Base-by-base conservation (phyloP, 2,329 filamentous ascomycete genomes). In the Penicillium olsonii region DNA sequence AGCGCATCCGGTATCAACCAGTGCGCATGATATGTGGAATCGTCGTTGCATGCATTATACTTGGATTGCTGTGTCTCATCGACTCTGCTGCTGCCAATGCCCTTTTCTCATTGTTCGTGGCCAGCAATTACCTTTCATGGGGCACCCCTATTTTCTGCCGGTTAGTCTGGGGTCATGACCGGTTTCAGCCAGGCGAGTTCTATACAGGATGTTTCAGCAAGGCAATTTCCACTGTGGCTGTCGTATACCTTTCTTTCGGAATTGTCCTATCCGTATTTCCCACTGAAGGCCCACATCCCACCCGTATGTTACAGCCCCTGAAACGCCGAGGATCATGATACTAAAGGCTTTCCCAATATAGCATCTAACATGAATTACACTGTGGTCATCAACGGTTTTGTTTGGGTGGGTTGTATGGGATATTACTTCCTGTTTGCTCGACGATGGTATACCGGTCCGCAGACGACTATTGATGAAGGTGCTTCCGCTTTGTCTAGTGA, bases 111-210 rank as follows among this genome's bases (percentile, higher is more conserved):
- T 57, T 69, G 1, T 68, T 68, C 33, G 80, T 85, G 2, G 81
- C 82, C 0, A 81, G 79, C 11, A 84, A 85, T 61, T 82, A 84
- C 61, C 63, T 85, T 1, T 81, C 82, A 3, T 85, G 81, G 81
- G 77, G 76, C 2, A 75, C 73, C 3, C 83, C 83, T 3, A 84
- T 85, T 37, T 72, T 84, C 37, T 78, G 78, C 52, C 77, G 82
- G 9, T 66, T 84, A 0, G 68, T 83, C 37, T 85, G 82, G 82
- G 82, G 81, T 4, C 70, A 78, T 49, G 60, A 74, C 4, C 81
- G 80, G 53, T 85, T 85, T 65, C 73, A 70, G 5, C 81, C 82
- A 0, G 83, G 82, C 0, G 77, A 80, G 1, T 82, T 85, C 54
- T 82, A 84, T 59, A 84, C 81, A 0, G 83, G 83, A 0, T 44